These are phyloP conservation scores for Ilyonectria robusta DNA, from an alignment of 2,329 filamentous ascomycete species.

Conservation along the genomic window DNA sequence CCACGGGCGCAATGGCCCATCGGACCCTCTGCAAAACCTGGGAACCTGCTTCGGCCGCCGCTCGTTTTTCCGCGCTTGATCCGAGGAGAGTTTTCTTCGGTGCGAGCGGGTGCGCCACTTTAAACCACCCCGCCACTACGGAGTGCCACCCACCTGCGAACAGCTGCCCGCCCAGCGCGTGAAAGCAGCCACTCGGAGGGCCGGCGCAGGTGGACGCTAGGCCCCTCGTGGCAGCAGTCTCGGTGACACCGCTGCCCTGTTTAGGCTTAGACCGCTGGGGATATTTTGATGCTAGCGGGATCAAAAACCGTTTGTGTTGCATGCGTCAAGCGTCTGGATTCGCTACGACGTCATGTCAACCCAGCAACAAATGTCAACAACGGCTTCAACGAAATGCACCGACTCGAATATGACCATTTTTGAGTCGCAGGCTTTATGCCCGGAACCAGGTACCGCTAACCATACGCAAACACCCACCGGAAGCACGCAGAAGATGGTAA, in stretches of 20 bases:
- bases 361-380: constrained; percentile 10
- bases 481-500: neutral
- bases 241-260: neutral
- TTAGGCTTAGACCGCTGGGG: neutral
- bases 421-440: neutral
- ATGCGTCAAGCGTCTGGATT: neutral
- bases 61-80: constrained; percentile 34
- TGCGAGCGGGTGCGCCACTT: too few relatives aligned
- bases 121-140: too few relatives aligned
- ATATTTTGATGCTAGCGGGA: neutral
- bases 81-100: constrained; percentile 7
- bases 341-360: constrained; percentile 11
- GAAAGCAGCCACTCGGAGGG: too few relatives aligned
- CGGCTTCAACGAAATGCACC: neutral
- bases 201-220: neutral
- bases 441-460: neutral
- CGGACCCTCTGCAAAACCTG: constrained; percentile 17
- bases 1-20: constrained; percentile 25
- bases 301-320: neutral
- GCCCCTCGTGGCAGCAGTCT: neutral
- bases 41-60: constrained; percentile 30
- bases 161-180: too few relatives aligned
- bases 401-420: neutral
- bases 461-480: neutral
- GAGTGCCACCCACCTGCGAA: too few relatives aligned